Percentiles rank a stretch among this genome's conserved stretches.
These are phyloP conservation scores for Chalaropsis thielavioides DNA, from an alignment of 2,329 filamentous ascomycete genomes.

Conservation along the genomic window DNA sequence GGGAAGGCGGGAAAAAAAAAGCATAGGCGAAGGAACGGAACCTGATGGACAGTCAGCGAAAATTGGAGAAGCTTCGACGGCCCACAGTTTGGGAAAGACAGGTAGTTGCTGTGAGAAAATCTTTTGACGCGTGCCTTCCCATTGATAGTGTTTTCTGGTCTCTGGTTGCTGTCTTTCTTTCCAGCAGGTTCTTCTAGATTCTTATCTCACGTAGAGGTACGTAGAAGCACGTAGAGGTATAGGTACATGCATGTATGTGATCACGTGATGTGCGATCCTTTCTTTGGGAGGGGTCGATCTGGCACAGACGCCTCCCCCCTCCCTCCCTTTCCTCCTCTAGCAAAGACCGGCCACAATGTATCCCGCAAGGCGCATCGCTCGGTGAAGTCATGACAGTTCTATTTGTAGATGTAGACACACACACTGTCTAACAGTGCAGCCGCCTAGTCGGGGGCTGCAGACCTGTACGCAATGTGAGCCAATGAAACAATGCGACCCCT, in stretches of 20 bases:
- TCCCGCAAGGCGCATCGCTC: too few species aligned
- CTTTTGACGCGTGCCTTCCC: not conserved
- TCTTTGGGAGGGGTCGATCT: not conserved
- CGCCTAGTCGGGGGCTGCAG: too few species aligned
- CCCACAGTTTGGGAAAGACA: slow-evolving; percentile 2
- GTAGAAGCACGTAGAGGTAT: not conserved
- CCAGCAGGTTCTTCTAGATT: slow-evolving; percentile 1
- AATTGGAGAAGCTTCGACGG: slow-evolving; percentile 20
- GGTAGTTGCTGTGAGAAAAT: not conserved
- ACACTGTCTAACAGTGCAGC: too few species aligned
- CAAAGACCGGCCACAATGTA: too few species aligned
- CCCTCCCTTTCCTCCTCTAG: too few species aligned
- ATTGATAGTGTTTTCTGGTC: not conserved
- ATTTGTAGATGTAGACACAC: too few species aligned
- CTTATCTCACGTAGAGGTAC: not conserved
- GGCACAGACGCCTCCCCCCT: too few species aligned
- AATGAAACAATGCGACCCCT: not conserved
- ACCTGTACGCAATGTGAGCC: not conserved
- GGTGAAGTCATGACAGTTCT: too few species aligned
- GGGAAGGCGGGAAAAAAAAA: slow-evolving; percentile 13
- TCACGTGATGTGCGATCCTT: not conserved
- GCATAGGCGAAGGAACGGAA: slow-evolving; percentile 4
- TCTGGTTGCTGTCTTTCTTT: not conserved
- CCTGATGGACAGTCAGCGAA: slow-evolving; percentile 12
- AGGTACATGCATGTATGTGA: not conserved